Evolutionary conservation across 148 eudicot species (phyloP).

Genomic region (Rhododendron henanense): DNA sequence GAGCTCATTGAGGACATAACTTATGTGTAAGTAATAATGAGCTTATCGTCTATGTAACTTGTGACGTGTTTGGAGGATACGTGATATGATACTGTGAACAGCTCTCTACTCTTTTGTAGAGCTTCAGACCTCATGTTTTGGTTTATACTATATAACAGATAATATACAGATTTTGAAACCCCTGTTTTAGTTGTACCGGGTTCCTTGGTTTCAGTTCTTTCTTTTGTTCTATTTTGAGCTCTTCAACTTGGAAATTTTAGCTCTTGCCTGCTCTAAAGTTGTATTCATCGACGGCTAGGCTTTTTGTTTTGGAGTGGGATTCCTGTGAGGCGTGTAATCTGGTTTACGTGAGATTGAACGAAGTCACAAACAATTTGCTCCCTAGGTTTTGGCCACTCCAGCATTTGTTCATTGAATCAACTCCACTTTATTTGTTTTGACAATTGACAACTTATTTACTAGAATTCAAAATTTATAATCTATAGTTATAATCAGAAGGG

Average conservation of each 20-base stretch:
- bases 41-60: not conserved
- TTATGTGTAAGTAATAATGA: not conserved
- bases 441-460: not conserved
- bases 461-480: not conserved
- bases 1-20: not conserved
- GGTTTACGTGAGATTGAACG: not conserved
- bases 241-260: not conserved
- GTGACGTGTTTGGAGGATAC: not conserved
- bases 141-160: not conserved
- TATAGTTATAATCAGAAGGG: not conserved
- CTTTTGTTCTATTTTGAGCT: not conserved
- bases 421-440: not conserved
- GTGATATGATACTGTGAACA: not conserved
- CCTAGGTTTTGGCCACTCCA: not conserved
- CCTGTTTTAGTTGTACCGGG: not conserved
- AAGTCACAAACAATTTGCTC: not conserved
- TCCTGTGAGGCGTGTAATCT: not conserved
- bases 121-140: not conserved
- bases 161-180: not conserved
- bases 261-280: too few species aligned
- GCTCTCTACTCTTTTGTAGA: not conserved
- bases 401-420: not conserved
- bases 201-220: not conserved
- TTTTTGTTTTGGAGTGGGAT: not conserved
- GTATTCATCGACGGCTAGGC: not conserved